Evolutionary conservation across 2,329 filamentous ascomycete species (phyloP), one percentile per base, ranked within the genome.

Genomic region (Pseudopithomyces maydicus): DNA sequence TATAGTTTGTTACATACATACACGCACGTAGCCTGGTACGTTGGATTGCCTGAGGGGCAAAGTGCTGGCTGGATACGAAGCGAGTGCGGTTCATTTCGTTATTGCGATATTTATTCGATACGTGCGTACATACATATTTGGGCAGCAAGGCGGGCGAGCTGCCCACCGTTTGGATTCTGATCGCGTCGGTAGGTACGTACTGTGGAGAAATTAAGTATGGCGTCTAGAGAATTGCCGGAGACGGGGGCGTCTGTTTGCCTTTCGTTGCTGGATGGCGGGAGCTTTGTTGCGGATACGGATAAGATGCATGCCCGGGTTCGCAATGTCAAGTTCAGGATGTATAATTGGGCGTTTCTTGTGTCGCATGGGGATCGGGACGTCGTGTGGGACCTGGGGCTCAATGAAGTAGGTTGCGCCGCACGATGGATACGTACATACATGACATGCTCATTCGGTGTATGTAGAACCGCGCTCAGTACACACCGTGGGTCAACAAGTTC

Each of bases 321-420:
- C 29, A 66, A 58, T 35, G 65, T 62, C 19, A 68, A 59, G 15
- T 73, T 69, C 60, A 68, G 71, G 32, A 73, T 73, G 71, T 74
- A 74, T 52, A 70, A 74, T 46, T 74, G 71, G 71, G 70, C 71
- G 1, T 74, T 74, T 39, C 64, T 69, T 53, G 64, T 74, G 19
- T 56, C 55, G 8, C 67, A 73, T 53, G 44, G 55, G 2, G 65
- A 62, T 22, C 61, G 64, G 41, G 68, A 71, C 35, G 47, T 73
- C 17, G 52, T 74, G 6, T 74, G 71, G 71, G 71, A 74, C 52
- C 65, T 74, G 5, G 71, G 71, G 3, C 49, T 74, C 10, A 65
- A 67, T 35, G 65, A 69, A 58, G 71, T 73, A 65, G 20, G 63
- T 59, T n/a, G n/a, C n/a, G 42, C 39, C 23, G 26, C 38, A 17